Evolutionary conservation across 257 asterid genomes (phyloP).

Genomic region (Salvia splendens): DNA sequence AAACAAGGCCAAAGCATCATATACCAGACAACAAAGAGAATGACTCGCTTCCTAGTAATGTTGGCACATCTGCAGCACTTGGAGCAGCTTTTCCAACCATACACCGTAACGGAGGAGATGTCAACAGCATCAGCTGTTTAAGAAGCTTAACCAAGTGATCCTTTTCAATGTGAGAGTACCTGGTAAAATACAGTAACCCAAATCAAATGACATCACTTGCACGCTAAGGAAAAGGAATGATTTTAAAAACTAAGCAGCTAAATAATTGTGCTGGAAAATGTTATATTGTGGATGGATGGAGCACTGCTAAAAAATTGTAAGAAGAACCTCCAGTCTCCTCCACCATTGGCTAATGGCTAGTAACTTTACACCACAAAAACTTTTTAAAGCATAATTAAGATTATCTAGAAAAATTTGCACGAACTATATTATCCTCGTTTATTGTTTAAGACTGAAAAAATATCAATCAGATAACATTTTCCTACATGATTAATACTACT

Average conservation of each 20-base stretch:
- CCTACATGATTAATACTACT: neutral
- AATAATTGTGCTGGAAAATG: conserved; percentile 1
- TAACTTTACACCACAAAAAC: conserved; percentile 1
- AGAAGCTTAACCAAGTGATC: conserved; percentile 81
- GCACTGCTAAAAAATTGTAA: neutral
- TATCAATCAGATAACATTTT: neutral
- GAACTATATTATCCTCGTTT: neutral
- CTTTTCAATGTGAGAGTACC: conserved; percentile 82
- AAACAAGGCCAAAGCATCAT: conserved; percentile 34
- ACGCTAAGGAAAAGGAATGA: conserved; percentile 20
- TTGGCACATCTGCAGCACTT: conserved; percentile 91
- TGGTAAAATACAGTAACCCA: conserved; percentile 35
- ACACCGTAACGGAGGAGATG: conserved; percentile 64
- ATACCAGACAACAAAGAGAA: conserved; percentile 81
- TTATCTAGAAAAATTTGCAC: neutral
- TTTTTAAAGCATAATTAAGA: conserved; percentile 3
- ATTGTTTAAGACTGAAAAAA: neutral
- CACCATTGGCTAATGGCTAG: conserved; percentile 12
- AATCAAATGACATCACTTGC: conserved; percentile 31
- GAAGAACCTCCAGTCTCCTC: conserved; percentile 12
- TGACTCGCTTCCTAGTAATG: conserved; percentile 85
- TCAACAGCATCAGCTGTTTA: conserved; percentile 69
- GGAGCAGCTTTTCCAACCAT: conserved; percentile 55
- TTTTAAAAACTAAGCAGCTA: neutral
- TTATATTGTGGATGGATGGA: conserved; percentile 1